phyloP scores from a whole-genome alignment of 805 yeast genomes.

The Kuraishia cidri region DNA sequence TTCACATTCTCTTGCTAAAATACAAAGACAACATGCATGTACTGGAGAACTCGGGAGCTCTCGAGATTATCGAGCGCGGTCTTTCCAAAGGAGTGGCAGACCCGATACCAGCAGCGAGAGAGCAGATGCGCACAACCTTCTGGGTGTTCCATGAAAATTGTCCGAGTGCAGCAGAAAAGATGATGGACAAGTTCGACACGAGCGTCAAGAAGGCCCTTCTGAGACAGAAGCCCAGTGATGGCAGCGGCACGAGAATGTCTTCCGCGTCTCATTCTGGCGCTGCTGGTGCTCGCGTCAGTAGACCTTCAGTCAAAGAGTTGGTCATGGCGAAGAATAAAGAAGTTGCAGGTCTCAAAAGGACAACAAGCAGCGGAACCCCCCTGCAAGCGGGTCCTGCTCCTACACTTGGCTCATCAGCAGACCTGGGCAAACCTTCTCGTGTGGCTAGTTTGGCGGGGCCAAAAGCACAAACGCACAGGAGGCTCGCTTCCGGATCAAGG shows the following conservation, averaged over 20 bases:
- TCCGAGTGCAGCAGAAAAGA: conserved; percentile 38
- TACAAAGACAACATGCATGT: conserved; percentile 26
- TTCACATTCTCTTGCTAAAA: conserved; percentile 50
- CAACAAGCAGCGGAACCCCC: too few species aligned
- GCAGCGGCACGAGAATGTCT: too few species aligned
- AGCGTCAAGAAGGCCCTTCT: conserved; percentile 53
- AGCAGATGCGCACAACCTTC: conserved; percentile 58
- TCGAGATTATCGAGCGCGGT: conserved; percentile 39
- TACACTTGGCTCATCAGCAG: too few species aligned
- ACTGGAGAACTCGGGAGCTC: conserved; percentile 19
- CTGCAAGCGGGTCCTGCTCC: too few species aligned
- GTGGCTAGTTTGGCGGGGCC: too few species aligned
- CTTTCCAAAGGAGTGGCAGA: conserved; percentile 60
- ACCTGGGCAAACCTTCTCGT: too few species aligned
- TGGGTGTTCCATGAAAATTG: conserved; percentile 59
- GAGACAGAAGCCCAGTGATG: conserved; percentile 25
- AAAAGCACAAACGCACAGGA: not conserved
- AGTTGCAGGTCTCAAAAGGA: too few species aligned
- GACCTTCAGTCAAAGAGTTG: too few species aligned
- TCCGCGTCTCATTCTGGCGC: too few species aligned
- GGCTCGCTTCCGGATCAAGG: not conserved
- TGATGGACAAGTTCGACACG: conserved; percentile 27
- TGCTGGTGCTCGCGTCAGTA: too few species aligned
- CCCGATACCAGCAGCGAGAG: conserved; percentile 76
- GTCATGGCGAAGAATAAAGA: too few species aligned